Base-by-base conservation (phyloP, 202 grass and related monocot species). In the Schoenoplectus tabernaemontani region DNA sequence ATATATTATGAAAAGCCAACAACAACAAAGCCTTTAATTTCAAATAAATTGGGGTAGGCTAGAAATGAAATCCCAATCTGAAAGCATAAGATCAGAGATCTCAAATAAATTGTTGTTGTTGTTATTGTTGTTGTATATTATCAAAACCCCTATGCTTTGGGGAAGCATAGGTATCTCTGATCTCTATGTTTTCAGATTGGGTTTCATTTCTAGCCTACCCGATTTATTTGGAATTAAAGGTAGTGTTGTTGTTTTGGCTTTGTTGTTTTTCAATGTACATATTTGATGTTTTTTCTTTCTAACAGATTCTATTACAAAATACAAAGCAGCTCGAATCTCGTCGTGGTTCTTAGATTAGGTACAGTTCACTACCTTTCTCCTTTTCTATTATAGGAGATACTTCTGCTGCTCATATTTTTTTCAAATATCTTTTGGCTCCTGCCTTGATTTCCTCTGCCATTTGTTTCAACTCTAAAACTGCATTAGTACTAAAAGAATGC, bases 271-370 rank as follows among this genome's bases (percentile, higher is more conserved):
- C n/a, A n/a, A n/a, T 63, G 15, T 36, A 5, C 23, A 54, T 72
- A 64, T 54, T 73, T 79, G 22, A 57, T 56, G 24, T 17, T 81
- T 36, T 80, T 37, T 57, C 7, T 59, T 44, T 83, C 57, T 66
- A 42, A 42, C 78, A 97, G 94, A 79, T 97, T 68, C 75, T 97
- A 24, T 70, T 92, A 77, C 77, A 92, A 72, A 92, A 97, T 43
- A 93, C 91, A 33, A 93, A 92, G 73, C 80, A 72, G 37, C 87
- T 97, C 3, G 94, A 93, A 78, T 90, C 54, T 65, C 91, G 77
- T 81, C 91, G 80, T 44, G 91, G 94, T 64, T 87, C 48, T 80
- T 80, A 80, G 77, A 80, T 80, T 42, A 64, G 77, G 77, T 80
- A 65, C 39, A 43, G 30, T 46, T 63, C 9, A 32, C 7, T n/a